Conservation (phyloP, 2,329 filamentous ascomycete genomes). For the Raffaelea arxii region DNA sequence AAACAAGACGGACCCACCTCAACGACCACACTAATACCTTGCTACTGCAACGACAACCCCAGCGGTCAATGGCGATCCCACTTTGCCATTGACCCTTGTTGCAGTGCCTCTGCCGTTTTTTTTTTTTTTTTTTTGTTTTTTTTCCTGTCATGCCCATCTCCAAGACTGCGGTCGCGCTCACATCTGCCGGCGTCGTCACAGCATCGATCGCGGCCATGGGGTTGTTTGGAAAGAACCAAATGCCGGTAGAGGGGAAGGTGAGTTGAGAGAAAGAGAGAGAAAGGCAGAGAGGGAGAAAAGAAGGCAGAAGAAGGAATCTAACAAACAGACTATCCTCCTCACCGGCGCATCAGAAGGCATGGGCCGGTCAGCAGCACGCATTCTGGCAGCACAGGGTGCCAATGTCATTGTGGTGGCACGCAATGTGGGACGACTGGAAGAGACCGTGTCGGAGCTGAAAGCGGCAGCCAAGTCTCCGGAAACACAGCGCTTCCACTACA, state of each 20-base stretch:
- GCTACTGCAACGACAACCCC: too few species aligned
- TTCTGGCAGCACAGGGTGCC: slow-evolving; percentile 74
- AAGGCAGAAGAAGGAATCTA: not conserved
- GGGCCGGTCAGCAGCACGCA: slow-evolving; percentile 64
- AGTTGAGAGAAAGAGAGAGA: slow-evolving; percentile 17
- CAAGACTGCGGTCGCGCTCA: slow-evolving; percentile 14
- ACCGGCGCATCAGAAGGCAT: slow-evolving; percentile 92
- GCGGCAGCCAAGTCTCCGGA: slow-evolving; percentile 54
- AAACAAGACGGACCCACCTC: too few species aligned
- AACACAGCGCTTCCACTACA: slow-evolving; percentile 76
- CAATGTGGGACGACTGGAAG: slow-evolving; percentile 62
- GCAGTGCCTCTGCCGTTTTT: too few species aligned
- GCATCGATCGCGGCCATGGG: slow-evolving; percentile 45
- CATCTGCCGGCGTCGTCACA: slow-evolving; percentile 22
- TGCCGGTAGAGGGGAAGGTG: slow-evolving; percentile 79
- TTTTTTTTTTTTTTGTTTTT: slow-evolving; percentile 1
- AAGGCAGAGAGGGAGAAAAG: not conserved
- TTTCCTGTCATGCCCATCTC: slow-evolving; percentile 10
- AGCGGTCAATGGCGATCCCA: too few species aligned
- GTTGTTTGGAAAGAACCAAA: slow-evolving; percentile 63
- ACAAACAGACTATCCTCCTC: slow-evolving; percentile 67
- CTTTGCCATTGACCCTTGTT: too few species aligned
- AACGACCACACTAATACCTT: too few species aligned
- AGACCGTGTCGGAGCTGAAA: slow-evolving; percentile 55
- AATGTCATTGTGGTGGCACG: slow-evolving; percentile 80